These are phyloP conservation scores for Fusarium secorum DNA, from an alignment of 2,329 filamentous ascomycete species.

Conservation along the genomic window DNA sequence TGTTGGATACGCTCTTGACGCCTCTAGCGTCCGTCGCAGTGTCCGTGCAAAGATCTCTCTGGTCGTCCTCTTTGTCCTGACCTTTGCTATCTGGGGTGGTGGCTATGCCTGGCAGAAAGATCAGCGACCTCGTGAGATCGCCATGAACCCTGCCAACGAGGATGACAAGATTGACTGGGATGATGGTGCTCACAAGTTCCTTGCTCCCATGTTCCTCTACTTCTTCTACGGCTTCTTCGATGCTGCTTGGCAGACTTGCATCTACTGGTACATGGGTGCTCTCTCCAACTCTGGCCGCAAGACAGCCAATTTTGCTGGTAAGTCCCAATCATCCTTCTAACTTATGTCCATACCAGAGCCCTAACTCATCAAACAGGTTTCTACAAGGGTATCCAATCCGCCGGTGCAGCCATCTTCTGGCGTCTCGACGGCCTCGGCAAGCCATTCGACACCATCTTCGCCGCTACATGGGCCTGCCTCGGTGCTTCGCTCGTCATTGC, in stretches of 20 bases:
- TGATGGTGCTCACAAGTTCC: conserved; percentile 56
- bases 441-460: conserved; percentile 76
- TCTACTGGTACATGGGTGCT: conserved; percentile 77
- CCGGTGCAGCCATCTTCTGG: conserved; percentile 43
- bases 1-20: conserved; percentile 56
- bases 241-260: conserved; percentile 66
- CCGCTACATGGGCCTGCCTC: conserved; percentile 74
- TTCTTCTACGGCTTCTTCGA: conserved; percentile 76
- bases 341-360: neutral
- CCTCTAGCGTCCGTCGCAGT: conserved; percentile 52
- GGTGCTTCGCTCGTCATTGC: conserved; percentile 76
- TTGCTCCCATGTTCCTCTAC: conserved; percentile 72
- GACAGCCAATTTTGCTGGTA: conserved; percentile 77
- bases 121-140: conserved; percentile 54
- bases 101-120: conserved; percentile 72
- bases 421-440: conserved; percentile 39
- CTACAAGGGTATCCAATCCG: conserved; percentile 67
- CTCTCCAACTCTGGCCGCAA: conserved; percentile 90
- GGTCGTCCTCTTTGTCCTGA: conserved; percentile 55
- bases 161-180: conserved; percentile 52
- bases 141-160: conserved; percentile 49
- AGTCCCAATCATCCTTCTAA: neutral
- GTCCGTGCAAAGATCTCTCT: conserved; percentile 58
- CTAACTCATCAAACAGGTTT: conserved; percentile 60
- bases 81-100: conserved; percentile 64